Evolutionary conservation across 202 grass and related monocot species (phyloP).

Genomic region (Panicum virgatum): DNA sequence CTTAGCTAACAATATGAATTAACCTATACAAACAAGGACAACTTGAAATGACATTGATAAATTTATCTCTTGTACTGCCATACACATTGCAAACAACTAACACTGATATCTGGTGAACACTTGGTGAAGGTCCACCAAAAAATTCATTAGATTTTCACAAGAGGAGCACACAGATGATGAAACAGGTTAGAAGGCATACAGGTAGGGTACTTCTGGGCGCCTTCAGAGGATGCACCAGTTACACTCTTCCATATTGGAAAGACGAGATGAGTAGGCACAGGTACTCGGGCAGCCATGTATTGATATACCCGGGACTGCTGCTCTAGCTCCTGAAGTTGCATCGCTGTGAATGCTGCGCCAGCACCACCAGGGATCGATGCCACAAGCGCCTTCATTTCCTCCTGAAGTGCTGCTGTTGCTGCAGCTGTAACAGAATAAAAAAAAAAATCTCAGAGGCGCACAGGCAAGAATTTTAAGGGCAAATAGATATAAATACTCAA

Average conservation of each 20-base stretch:
- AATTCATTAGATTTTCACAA: background rate
- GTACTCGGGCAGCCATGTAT: constrained; percentile 78
- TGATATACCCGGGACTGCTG: constrained; percentile 78
- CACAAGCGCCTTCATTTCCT: constrained; percentile 54
- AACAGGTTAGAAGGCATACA: constrained; percentile 48
- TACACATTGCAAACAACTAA: constrained; percentile 3
- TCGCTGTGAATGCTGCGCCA: constrained; percentile 56
- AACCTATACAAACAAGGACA: background rate
- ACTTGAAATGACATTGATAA: background rate
- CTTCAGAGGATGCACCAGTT: constrained; percentile 67
- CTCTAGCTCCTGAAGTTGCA: constrained; percentile 81
- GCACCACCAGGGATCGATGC: constrained; percentile 62
- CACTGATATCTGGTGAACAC: background rate
- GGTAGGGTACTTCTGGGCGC: constrained; percentile 77
- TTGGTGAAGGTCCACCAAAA: background rate
- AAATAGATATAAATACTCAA: background rate
- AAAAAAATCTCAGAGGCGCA: background rate
- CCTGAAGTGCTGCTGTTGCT: constrained; percentile 49
- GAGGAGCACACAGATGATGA: background rate
- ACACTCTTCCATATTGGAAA: constrained; percentile 83
- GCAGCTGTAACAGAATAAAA: constrained; percentile 35
- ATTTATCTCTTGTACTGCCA: background rate
- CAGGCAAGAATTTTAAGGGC: background rate
- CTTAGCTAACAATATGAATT: background rate
- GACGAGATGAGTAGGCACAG: constrained; percentile 80